phyloP scores from a whole-genome alignment of 2,329 filamentous ascomycete genomes.

The Bipolaris zeicola region DNA sequence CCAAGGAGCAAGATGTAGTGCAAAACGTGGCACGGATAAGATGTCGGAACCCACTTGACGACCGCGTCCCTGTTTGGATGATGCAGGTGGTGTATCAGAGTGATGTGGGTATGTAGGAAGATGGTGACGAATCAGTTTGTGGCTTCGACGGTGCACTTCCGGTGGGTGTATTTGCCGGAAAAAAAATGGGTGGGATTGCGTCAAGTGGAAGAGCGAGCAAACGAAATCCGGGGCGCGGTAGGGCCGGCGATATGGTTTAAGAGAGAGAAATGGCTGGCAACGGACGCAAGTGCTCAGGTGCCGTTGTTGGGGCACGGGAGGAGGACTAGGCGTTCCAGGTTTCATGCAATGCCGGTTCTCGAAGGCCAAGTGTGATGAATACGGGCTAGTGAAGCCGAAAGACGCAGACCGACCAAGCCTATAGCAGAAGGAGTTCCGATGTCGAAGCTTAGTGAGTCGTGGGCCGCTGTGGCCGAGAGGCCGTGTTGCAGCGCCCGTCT shows the following conservation, averaged over 20 bases:
- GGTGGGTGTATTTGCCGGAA: background rate
- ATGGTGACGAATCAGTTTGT: background rate
- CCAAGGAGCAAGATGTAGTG: slow-evolving; percentile 15
- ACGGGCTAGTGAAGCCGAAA: slow-evolving; percentile 18
- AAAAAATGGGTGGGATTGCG: background rate
- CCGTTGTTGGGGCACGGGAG: slow-evolving; percentile 23
- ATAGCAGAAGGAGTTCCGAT: slow-evolving; percentile 23
- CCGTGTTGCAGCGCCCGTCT: background rate
- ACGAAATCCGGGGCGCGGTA: slow-evolving; percentile 2
- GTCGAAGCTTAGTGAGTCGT: slow-evolving; percentile 8
- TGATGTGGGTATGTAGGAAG: slow-evolving; percentile 5
- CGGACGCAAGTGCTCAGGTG: slow-evolving; percentile 12
- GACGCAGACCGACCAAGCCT: slow-evolving; percentile 20
- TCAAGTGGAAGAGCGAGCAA: slow-evolving; percentile 7
- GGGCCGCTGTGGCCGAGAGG: background rate
- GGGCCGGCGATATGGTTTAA: slow-evolving; percentile 3
- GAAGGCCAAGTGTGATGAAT: slow-evolving; percentile 19
- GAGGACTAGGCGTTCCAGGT: slow-evolving; percentile 14
- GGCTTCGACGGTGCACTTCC: slow-evolving; percentile 3
- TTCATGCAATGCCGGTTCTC: slow-evolving; percentile 27
- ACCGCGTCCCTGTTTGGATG: slow-evolving; percentile 30
- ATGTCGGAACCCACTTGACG: slow-evolving; percentile 16
- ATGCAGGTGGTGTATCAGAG: slow-evolving; percentile 28
- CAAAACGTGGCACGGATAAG: slow-evolving; percentile 25
- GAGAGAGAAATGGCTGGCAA: slow-evolving; percentile 20